phyloP scores from a whole-genome alignment of 2,329 filamentous ascomycete genomes.

The Fusarium neocosmosporiellum region DNA sequence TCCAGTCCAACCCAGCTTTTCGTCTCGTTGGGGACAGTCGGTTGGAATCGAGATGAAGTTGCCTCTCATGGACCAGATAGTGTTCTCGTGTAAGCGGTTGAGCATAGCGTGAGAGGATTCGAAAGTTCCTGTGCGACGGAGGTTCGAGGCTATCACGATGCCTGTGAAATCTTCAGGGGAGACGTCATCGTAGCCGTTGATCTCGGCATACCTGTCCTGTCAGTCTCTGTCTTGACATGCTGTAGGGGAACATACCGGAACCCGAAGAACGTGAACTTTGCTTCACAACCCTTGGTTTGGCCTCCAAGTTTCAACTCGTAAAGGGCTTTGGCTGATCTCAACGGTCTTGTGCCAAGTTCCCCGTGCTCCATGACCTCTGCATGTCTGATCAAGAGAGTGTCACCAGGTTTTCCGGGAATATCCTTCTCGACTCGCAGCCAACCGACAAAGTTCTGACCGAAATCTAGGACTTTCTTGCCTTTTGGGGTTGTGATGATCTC shows the following conservation, averaged over 20 bases:
- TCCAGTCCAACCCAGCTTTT: conserved; percentile 62
- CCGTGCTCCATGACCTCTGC: conserved; percentile 1
- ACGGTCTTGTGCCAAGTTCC: background rate
- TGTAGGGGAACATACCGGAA: background rate
- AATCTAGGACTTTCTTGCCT: background rate
- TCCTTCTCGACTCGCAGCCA: background rate
- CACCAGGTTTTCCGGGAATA: background rate
- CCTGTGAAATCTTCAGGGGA: conserved; percentile 9
- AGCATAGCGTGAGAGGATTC: conserved; percentile 60
- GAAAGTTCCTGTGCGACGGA: conserved; percentile 46
- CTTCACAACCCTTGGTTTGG: background rate
- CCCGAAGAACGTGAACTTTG: background rate
- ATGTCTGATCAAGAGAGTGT: background rate
- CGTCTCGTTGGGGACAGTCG: conserved; percentile 65
- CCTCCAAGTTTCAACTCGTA: background rate
- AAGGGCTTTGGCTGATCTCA: background rate
- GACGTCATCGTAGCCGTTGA: conserved; percentile 8
- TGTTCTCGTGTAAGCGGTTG: conserved; percentile 64
- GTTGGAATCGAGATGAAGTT: conserved; percentile 67
- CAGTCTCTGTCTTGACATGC: background rate
- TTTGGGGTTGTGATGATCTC: background rate
- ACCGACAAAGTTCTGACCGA: background rate
- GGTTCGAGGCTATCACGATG: background rate
- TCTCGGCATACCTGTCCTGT: conserved; percentile 5
- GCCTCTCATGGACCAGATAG: conserved; percentile 64